Evolutionary conservation across 345 rosid species (phyloP).

Genomic region (Dimocarpus longan): DNA sequence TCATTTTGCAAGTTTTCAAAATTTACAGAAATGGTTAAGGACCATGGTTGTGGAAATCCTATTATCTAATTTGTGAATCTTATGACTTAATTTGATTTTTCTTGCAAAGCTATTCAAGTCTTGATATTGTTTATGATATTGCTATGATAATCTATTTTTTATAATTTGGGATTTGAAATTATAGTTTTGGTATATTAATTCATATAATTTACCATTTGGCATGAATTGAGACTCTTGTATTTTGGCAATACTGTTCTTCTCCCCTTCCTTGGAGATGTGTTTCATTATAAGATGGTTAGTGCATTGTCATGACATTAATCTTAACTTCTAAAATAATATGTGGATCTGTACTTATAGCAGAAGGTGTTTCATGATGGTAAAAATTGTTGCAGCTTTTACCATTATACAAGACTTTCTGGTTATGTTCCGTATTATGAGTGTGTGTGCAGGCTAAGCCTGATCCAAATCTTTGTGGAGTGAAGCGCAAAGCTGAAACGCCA

Average conservation of each 20-base stretch:
- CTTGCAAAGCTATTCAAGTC: too few species aligned
- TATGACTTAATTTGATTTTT: too few species aligned
- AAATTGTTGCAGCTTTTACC: background rate
- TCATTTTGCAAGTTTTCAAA: too few species aligned
- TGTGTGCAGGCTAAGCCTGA: slow-evolving; percentile 56
- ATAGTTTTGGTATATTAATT: background rate
- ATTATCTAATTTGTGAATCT: too few species aligned
- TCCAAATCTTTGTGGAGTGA: slow-evolving; percentile 35
- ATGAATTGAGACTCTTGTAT: background rate
- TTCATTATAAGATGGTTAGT: background rate
- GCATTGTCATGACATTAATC: background rate
- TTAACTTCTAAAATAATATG: too few species aligned
- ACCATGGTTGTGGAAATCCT: too few species aligned
- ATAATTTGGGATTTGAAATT: too few species aligned
- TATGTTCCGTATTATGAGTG: slow-evolving; percentile 22
- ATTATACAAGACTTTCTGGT: slow-evolving; percentile 4
- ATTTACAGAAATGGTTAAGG: too few species aligned
- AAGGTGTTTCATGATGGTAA: background rate
- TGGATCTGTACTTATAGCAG: background rate
- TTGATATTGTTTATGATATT: too few species aligned
- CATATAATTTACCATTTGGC: background rate
- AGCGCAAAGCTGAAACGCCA: slow-evolving; percentile 42
- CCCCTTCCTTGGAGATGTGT: background rate
- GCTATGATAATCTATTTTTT: too few species aligned
- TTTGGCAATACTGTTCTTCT: background rate